Conservation (phyloP, 1,284 basidiomycete species). For the Fistulinella cinereoalba region DNA sequence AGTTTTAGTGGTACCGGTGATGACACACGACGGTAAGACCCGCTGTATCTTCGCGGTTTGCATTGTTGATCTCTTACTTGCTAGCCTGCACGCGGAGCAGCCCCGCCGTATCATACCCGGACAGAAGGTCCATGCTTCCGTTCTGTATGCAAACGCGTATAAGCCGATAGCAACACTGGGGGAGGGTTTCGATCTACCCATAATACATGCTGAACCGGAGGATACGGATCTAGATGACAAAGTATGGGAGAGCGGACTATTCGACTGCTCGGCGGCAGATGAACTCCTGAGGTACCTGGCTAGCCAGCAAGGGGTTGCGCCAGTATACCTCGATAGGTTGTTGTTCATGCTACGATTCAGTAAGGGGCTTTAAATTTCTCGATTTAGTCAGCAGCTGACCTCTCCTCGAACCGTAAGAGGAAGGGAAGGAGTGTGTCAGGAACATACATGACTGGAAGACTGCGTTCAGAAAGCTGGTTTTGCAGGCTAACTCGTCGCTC, state of each 20-base stretch:
- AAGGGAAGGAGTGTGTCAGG: constrained; percentile 22
- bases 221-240: constrained; percentile 1
- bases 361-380: constrained; percentile 1
- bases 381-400: background rate
- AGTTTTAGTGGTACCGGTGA: constrained; percentile 10
- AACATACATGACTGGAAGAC: constrained; percentile 10
- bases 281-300: constrained; percentile 13
- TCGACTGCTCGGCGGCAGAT: constrained; percentile 21
- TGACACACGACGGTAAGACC: constrained; percentile 5
- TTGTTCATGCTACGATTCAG: constrained; percentile 30
- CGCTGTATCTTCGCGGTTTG: background rate
- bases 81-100: constrained; percentile 19
- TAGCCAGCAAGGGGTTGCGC: constrained; percentile 11
- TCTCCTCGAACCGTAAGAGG: constrained; percentile 9
- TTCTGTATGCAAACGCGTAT: constrained; percentile 27
- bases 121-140: constrained; percentile 31
- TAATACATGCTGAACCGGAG: constrained; percentile 6
- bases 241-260: constrained; percentile 28
- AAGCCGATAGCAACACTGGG: constrained; percentile 24
- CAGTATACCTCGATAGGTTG: constrained; percentile 27
- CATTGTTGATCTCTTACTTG: background rate
- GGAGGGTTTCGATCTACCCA: constrained; percentile 27
- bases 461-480: constrained; percentile 12
- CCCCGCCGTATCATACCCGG: constrained; percentile 30
- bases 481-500: constrained; percentile 4